Base-by-base conservation (phyloP, 495 filamentous ascomycete genomes). In the Hyphodiscus hymeniophilus region DNA sequence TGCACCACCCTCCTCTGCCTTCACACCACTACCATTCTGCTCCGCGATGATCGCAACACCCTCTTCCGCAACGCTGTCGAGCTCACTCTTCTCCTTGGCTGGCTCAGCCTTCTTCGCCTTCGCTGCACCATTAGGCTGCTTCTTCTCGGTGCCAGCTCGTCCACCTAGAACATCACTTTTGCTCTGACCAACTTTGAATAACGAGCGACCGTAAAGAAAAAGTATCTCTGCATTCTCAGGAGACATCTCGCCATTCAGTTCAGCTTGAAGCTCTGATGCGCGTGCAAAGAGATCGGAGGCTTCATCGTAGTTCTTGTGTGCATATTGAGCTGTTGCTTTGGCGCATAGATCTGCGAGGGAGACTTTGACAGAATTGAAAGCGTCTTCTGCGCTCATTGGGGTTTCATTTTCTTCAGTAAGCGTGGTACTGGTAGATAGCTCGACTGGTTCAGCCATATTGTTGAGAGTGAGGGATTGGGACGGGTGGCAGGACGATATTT, bases 101-200 rank as follows among this genome's bases (percentile, higher is more conserved):
- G 54, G 38, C 30, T 53, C 50, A 16, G 15, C 57, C 41, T 51
- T 46, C 55, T 64, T 60, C 21, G 60, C 54, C 32, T 60, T 60
- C 20, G 62, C 42, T n/a, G 41, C 56, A 3, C 61, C 58, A 55
- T 69, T 70, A n/a, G 61, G 50, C 52, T 73, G 70, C 52, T 65
- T 62, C 54, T 73, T 80, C 42, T 85, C 58, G 15, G 59, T 81
- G 1, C 71, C 70, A 0, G 90, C 81, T 59, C 84, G 86, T 7
- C 81, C 82, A 50, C 92, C 92, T 26, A 98, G 73, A 22, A 98
- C 91, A 63, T 96, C 91, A 59, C 87, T 95, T 60, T 92, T 95
- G 64, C 77, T 84, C 55, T 96, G 83, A 16, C 89, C 92, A 47
- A 95, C 85, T 59, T 91, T 85, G 72, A 92, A 95, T 13, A 97